Evolutionary conservation across 371 early-diverging fungal genomes (phyloP), one percentile per base, ranked within the genome.

Genomic region (Circinella minor): DNA sequence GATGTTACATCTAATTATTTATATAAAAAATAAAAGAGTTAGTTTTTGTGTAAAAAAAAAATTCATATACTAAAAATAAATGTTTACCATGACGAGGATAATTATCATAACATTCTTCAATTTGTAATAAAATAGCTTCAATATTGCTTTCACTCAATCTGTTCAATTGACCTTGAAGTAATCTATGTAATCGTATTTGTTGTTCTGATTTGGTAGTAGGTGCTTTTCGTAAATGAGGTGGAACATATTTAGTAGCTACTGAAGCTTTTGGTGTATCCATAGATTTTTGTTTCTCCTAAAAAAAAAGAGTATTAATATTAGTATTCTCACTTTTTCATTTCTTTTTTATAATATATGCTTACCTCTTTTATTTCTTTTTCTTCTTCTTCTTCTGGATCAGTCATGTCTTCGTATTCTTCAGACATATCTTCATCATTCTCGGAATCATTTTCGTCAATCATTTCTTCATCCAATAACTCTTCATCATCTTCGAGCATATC

Each of bases 141-240:
- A 97, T 89, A 74, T 96, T 97, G 74, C 90, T 88, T 77, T 96
- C 98, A 77, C 92, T 94, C 75, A 97, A 80, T 82, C 88, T 90
- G 84, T 96, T 97, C 15, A 97, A 81, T 66, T 92, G 88, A 70
- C 98, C 98, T 77, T 94, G 94, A 5, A 96, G 74, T 48, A 88
- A 88, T 39, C 93, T 87, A 65, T 93, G 91, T 4, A 97, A 81
- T 17, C 92, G 87, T 7, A 86, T 76, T 47, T 86, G 79, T 47
- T 89, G 87, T 74, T 92, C 91, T 3, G 81, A 82, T 46, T 89
- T 85, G 34, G 86, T 77, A 1, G 79, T 70, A 4, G 86, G 71
- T 51, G 78, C 76, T 65, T 83, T 86, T 70, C 98, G 92, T 43
- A 97, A 84, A 67, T 96, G 94, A 55, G 98, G 98, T 27, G 98